Evolutionary conservation across 768 basidiomycete genomes (phyloP), one percentile per base, ranked within the genome.

Genomic region (Tubosaeta sp.): DNA sequence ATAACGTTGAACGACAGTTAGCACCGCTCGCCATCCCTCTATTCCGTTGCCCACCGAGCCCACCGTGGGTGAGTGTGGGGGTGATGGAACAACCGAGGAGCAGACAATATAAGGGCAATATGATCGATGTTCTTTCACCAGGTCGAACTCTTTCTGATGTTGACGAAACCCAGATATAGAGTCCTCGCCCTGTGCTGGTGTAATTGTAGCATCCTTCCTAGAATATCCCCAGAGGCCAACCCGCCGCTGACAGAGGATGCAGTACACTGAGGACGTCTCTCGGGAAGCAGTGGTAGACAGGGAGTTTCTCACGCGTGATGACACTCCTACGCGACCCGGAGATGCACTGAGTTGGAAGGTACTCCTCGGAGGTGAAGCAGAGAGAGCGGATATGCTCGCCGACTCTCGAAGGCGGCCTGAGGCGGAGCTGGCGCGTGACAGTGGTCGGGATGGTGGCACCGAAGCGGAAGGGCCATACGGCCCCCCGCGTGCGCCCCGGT

Each of bases 41-140:
- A 85, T 49, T 40, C 50, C 57, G 8, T 39, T 58, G 31, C 51
- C 55, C 34, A 70, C 69, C 18, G 72, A 58, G 32, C 48, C 46
- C 44, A n/a, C 19, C 36, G 44, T 14, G 45, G 47, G 49, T 12
- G 58, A 61, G 13, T 60, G 62, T 11, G 81, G 76, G 9, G 82
- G 65, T 3, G 81, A 78, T 4, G 86, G 85, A 11, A 88, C 72
- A 2, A 73, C 60, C 3, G 85, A 88, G 7, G 86, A 87, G 13
- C 79, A 77, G 31, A 85, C 82, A 25, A 88, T 79, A 54, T 90
- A 92, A n/a, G 90, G 90, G 57, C 90, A 92, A 58, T 87, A 90
- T 3, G 87, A 86, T 24, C 90, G 78, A 63, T 92, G 90, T 66
- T 93, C 90, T 59, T 83, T 86, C 42, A 90, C 66, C 32, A 91